Evolutionary conservation across 2,329 filamentous ascomycete species (phyloP), one percentile per base, ranked within the genome.

Genomic region (Didymellaceae sp.): DNA sequence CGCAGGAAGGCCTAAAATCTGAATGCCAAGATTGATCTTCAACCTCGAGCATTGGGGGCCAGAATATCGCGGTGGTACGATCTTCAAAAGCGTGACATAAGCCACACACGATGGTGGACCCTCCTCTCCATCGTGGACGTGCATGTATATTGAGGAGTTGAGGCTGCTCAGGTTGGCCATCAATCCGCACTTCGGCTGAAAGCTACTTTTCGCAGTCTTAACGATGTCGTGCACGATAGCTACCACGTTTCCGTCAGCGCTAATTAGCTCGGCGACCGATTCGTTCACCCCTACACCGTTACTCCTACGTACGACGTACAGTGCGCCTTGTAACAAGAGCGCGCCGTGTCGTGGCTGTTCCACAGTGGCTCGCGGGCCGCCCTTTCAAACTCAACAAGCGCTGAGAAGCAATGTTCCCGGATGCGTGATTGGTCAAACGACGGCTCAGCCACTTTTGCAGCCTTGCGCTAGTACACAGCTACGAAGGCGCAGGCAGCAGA

Each of bases 381-480:
- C 44, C 44, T 46, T 39, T 22, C 4, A 9, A 24, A 9, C 34
- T 46, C 34, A 32, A 22, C 8, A n/a, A 16, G 28, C 35, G 44
- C 30, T 13, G n/a, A 18, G 21, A 14, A 21, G 10, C 6, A 34
- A 2, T 13, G 6, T 1, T 8, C 13, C 10, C 22, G 9, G n/a
- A 13, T 5, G 5, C 17, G 7, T 16, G 35, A 48, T 46, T 26
- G 28, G 35, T 14, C 18, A 11, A 22, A 13, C 8, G 6, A 8
- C 13, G 25, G 14, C 44, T 40, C 44, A 40, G 44, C 44, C 44
- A 40, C 44, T 22, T 28, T 32, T 2, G 28, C 44, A 40, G 44
- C 44, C 44, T 46, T 46, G 44, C 35, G 44, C 44, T 46, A 46
- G 28, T 14, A n/a, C 18, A n/a, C 8, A 18, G 43, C 10, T 26